Base-by-base conservation (phyloP, 306 rosid genomes). In the Arachis stenosperma region DNA sequence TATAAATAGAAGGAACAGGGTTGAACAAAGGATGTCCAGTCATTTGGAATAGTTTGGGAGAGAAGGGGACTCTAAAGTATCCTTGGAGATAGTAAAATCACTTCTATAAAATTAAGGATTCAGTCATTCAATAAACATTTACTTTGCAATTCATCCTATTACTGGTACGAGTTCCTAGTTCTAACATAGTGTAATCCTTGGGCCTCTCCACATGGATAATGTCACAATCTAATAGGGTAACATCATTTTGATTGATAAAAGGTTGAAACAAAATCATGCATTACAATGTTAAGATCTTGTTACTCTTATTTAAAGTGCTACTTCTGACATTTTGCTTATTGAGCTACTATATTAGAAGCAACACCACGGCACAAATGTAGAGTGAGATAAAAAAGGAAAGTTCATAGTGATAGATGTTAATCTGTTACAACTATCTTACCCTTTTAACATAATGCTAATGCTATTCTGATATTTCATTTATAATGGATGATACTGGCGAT, bases 381-480 rank as follows among this genome's bases (percentile, higher is more conserved):
- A 52, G 39, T 71, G 43, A 73, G 37, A 60, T 60, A 60, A 40
- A 15, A 41, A 42, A 60, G 42, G 17, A 75, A 63, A 75, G 55
- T 2, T 60, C 60, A 55, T 14, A 30, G 55, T 44, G 13, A 13
- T 13, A 65, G 61, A 41, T 11, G 11, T 48, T 10, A 47, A 61
- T 29, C 52, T 71, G 17, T 75, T 61, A 15, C 48, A 70, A 62
- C 30, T 15, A 13, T 62, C 9, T 47, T 67, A 56, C 51, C 15
- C 29, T 67, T 67, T 67, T 14, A 55, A 58, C 48, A 43, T 44
- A 63, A 8, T 79, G 61, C 74, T 67, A 30, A 61, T 67, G 48
- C 39, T 72, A 56, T 67, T 55, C 39, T 72, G 60, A 22, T 73
- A 72, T 76, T 56, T 83, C 37, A 10, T 72, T 79, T 79, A 58